These are phyloP conservation scores for Ophiostoma ulmi DNA, from an alignment of 2,329 filamentous ascomycete genomes.

Conservation along the genomic window DNA sequence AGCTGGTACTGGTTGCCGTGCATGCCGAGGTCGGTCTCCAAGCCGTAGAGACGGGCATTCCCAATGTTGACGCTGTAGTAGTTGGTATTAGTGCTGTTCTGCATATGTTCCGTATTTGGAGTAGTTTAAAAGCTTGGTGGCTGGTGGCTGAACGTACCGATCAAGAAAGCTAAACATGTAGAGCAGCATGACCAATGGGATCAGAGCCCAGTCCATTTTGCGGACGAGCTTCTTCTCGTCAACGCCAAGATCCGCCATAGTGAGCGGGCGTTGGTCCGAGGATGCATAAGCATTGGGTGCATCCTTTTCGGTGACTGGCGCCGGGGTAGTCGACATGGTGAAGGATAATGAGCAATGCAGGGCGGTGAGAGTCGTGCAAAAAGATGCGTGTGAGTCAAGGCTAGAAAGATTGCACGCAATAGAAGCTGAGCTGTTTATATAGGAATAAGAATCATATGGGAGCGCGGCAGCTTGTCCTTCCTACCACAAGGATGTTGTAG, in stretches of 20 bases:
- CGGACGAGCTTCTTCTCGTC: slow-evolving; percentile 15
- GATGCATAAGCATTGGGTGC: background rate
- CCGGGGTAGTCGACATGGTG: background rate
- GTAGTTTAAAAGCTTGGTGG: background rate
- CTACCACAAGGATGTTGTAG: background rate
- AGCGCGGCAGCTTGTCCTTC: background rate
- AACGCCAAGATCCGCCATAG: slow-evolving; percentile 13
- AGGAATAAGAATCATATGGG: background rate
- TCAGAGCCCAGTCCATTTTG: slow-evolving; percentile 12
- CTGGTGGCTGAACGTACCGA: background rate
- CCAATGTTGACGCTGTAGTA: slow-evolving; percentile 3
- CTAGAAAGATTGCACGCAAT: background rate
- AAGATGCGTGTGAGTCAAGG: background rate
- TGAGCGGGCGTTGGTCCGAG: background rate
- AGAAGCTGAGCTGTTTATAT: background rate
- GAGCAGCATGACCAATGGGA: slow-evolving; percentile 7
- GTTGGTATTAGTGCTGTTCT: background rate
- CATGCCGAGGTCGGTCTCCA: slow-evolving; percentile 12
- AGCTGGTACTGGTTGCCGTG: slow-evolving; percentile 16
- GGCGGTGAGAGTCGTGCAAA: background rate
- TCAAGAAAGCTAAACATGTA: slow-evolving; percentile 17
- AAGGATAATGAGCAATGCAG: background rate
- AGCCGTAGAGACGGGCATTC: slow-evolving; percentile 2
- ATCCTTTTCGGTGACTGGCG: slow-evolving; percentile 2
- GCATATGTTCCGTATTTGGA: background rate